Evolutionary conservation across 2,329 filamentous ascomycete genomes (phyloP), one percentile per base, ranked within the genome.

Genomic region (Fusarium sp.): DNA sequence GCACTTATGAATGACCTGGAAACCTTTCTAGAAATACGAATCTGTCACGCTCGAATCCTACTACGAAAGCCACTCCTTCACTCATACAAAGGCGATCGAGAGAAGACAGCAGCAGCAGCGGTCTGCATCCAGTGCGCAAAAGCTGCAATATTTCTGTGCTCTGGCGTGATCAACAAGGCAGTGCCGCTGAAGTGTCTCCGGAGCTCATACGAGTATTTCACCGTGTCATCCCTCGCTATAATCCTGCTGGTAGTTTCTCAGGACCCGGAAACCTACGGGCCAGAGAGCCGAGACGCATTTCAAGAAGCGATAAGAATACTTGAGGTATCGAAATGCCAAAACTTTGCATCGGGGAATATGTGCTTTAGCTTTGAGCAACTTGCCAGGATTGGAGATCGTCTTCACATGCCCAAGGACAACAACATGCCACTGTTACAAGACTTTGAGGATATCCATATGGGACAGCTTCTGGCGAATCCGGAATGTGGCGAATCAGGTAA

Each of bases 71-170:
- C 51, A 1, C 35, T 54, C 15, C 51, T 54, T 10, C 33, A 29
- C 15, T 54, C 51, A 2, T 54, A 54, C 35, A 27, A 29, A 27
- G 35, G 25, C 1, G 51, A 54, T 23, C 51, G 51, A 3, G 25
- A 54, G 0, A 54, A 39, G 11, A 27, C 15, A 18, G 23, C 23
- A 19, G 25, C 35, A 0, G 35, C 35, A 4, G 21, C 25, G 5
- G 14, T 54, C 3, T 39, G 51, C 4, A 29, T 54, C 8, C 33
- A 54, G 15, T 54, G 35, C 25, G 51, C 51, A 5, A 54, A 54
- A n/a, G 35, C 37, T 0, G 16, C 25, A 1, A 37, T 54, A 0
- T 54, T 54, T 23, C 35, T 54, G 1, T 54, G 51, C 15, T 54
- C 51, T 1, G 25, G 51, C 0, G 51, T 54, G 0, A 54, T 54